Evolutionary conservation across 805 yeast genomes (phyloP).

Genomic region (Sugiyamaella chiloensis): DNA sequence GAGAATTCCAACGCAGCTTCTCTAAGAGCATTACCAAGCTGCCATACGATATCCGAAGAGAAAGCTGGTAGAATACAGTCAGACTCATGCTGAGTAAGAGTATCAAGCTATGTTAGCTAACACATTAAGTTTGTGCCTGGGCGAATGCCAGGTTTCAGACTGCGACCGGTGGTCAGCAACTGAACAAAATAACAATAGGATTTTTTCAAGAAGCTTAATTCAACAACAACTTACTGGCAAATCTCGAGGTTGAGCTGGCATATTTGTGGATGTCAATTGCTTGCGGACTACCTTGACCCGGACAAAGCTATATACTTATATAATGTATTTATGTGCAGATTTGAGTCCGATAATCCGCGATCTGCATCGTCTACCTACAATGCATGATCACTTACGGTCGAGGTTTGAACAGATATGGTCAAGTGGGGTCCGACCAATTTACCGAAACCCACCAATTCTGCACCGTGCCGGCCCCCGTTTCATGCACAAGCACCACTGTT

Average conservation of each 20-base stretch:
- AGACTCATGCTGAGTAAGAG: conserved; percentile 28
- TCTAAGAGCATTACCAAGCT: conserved; percentile 72
- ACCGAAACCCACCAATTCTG: no score
- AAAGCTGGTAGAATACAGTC: conserved; percentile 27
- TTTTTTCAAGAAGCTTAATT: no score
- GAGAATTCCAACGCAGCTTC: conserved; percentile 59
- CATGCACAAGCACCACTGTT: no score
- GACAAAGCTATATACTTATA: no score
- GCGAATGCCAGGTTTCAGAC: no score
- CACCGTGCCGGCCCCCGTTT: no score
- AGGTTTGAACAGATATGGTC: neutral
- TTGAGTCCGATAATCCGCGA: conserved; percentile 6
- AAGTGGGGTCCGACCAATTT: neutral
- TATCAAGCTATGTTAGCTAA: conserved; percentile 16
- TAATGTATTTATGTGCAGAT: no score
- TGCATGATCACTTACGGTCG: neutral
- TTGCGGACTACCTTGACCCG: no score
- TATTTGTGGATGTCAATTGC: neutral
- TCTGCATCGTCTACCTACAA: neutral
- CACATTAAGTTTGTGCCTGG: no score
- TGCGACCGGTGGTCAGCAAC: no score
- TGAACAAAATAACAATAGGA: no score
- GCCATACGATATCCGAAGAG: conserved; percentile 61
- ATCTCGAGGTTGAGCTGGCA: conserved; percentile 1
- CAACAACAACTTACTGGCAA: neutral